phyloP scores from a whole-genome alignment of 345 rosid genomes.

The Laguncularia racemosa region DNA sequence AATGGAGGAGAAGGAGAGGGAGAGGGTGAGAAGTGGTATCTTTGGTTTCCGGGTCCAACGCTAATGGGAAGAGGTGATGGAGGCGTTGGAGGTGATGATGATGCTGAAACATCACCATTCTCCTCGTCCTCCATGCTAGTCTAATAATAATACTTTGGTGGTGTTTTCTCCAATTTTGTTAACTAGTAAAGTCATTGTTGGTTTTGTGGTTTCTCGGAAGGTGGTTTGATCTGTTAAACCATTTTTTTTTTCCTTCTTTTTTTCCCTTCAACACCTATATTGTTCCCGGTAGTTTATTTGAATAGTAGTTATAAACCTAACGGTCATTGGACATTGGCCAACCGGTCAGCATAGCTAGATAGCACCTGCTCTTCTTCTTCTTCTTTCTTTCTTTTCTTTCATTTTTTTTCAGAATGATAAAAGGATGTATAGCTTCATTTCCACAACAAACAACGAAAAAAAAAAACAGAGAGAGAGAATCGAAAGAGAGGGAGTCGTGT shows the following conservation, averaged over 20 bases:
- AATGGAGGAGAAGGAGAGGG: not conserved
- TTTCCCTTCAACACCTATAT: too few species aligned
- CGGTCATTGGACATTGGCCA: constrained; percentile 6
- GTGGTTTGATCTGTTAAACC: too few species aligned
- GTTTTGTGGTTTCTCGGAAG: too few species aligned
- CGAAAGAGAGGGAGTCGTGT: too few species aligned
- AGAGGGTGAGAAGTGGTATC: not conserved
- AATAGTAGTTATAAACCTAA: constrained; percentile 7
- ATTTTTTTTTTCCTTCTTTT: too few species aligned
- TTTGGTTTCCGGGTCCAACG: not conserved
- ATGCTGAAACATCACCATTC: not conserved
- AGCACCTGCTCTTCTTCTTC: too few species aligned
- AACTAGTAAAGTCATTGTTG: not conserved
- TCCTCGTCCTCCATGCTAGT: not conserved
- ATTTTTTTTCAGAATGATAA: too few species aligned
- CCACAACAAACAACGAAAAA: too few species aligned
- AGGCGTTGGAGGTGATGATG: not conserved
- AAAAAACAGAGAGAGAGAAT: too few species aligned
- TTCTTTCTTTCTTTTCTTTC: too few species aligned
- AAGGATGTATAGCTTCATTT: too few species aligned
- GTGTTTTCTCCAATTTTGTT: not conserved
- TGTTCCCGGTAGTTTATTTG: constrained; percentile 3
- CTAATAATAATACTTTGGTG: not conserved
- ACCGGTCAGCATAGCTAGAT: too few species aligned
- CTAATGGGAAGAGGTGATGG: constrained; percentile 4